Evolutionary conservation across 2,329 filamentous ascomycete species (phyloP), one percentile per base, ranked within the genome.

Genomic region (Trichoderma brevicompactum): DNA sequence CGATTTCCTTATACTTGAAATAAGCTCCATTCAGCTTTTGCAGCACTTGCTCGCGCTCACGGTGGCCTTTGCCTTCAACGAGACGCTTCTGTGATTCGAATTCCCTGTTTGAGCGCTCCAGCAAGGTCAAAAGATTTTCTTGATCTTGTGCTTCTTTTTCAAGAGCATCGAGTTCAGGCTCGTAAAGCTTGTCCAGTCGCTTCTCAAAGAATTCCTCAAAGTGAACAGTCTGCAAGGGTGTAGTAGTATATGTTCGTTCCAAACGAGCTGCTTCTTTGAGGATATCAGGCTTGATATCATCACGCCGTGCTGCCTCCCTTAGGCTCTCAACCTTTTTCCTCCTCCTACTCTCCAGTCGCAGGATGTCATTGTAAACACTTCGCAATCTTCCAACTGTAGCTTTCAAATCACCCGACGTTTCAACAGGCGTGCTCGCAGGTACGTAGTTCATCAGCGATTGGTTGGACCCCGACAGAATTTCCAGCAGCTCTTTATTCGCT

Each of bases 1-100:
- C 88, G 65, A 98, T 92, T 76, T 99, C 94, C 79, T 97, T 97
- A 81, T 98, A 98, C 78, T 94, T 96, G 77, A 93, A 88, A 75
- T 96, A 98, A 0, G 92, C 94, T 69, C 91, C 93, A 76, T 98
- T 94, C 9, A 99, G 82, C 68, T 86, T 88, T 77, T 99, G 95
- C 55, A 99, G 79, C 0, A 92, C 93, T 70, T 90, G 86, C 75
- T 98, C 94, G 13, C 95, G 87, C 73, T 96, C 93, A 67, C 79
- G 77, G 69, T 92, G 81, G 52, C 84, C 84, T 15, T 81, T 80
- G 40, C 82, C 82, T n/a, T 82, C 91, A 3, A 89, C 87, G 44
- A 83, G 84, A 61, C 89, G 86, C 69, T 91, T 85, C 70, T 87
- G 92, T 19, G 85, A 82, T 68, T 91, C 86, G 71, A 98, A 97